Evolutionary conservation across 805 yeast genomes (phyloP), one percentile per base, ranked within the genome.

Genomic region (Kodamaea leandrae): DNA sequence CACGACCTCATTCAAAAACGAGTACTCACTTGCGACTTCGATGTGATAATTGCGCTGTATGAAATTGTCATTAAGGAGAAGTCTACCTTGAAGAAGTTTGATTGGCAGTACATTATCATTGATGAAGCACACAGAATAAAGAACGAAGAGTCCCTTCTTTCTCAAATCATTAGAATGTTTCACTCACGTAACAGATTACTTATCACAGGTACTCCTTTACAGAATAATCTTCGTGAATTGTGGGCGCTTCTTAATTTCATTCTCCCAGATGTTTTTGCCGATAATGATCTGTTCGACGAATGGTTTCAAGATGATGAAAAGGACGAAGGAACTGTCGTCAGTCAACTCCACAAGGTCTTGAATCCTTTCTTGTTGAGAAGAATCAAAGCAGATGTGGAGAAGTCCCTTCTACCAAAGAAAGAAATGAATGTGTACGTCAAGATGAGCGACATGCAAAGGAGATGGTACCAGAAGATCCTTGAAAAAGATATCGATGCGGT

Each of bases 51-150:
- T 37, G 76, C 86, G 0, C 82, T 90, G 4, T 85, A 82, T 55
- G 93, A 85, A 58, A 83, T 84, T 46, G 85, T 85, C 19, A 84
- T 85, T 40, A 74, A 79, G 51, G 93, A 85, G 57, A 85, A 85
- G 55, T 63, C 88, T 0, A 63, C 79, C 1, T 74, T 85, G 53
- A 73, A 61, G 43, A 85, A 83, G 55, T 76, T 85, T 50, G 74
- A 72, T 44, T 85, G 93, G 91, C 79, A 82, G 54, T 85, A 85
- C 55, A 80, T 85, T 37, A 71, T 84, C 15, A 82, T 85, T 46
- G 95, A 85, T 61, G 95, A 85, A 62, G 93, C 91, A 3, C 95
- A 85, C 58, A 71, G 93, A 64, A 80, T 85, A 49, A 85, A 85
- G 53, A 85, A 85, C 57, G 93, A 85, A 53, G 85, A 82, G 53